Percentiles rank a stretch among this genome's conserved stretches.
Conservation (phyloP, 441 rosid genomes). For the Populus tomentosa region DNA sequence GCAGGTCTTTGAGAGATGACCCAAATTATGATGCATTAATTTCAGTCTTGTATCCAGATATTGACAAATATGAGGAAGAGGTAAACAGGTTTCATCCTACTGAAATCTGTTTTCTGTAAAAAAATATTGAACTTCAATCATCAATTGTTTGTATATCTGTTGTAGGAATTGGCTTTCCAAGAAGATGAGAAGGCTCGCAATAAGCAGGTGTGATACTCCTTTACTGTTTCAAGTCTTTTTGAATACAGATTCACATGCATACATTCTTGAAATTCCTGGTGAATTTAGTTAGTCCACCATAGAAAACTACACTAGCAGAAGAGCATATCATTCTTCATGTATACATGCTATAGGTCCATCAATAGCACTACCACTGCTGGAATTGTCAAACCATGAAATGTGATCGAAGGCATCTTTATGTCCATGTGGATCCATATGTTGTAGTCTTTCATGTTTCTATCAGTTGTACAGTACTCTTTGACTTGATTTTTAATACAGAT, state of each 20-base stretch:
- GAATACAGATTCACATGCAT: not conserved
- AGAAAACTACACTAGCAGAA: constrained; percentile 3
- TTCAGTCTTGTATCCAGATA: constrained; percentile 70
- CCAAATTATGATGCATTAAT: constrained; percentile 87
- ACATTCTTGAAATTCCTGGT: not conserved
- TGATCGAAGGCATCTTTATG: not conserved
- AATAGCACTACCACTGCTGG: not conserved
- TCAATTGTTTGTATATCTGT: constrained; percentile 8
- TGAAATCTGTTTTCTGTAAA: not conserved
- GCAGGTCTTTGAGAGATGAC: constrained; percentile 94
- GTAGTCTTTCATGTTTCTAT: not conserved
- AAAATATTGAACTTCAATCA: not conserved
- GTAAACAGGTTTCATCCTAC: constrained; percentile 32
- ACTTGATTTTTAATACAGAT: constrained; percentile 1
- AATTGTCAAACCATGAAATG: not conserved
- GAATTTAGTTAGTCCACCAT: not conserved
- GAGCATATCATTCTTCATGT: not conserved
- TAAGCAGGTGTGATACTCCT: constrained; percentile 40
- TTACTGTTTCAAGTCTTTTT: not conserved
- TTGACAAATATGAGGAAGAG: constrained; percentile 81
- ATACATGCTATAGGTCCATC: not conserved
- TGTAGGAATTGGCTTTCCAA: constrained; percentile 65
- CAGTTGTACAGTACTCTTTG: not conserved
- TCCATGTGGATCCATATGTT: not conserved
- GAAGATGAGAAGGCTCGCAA: constrained; percentile 65